phyloP scores from a whole-genome alignment of 345 rosid species.

The Populus tremula region DNA sequence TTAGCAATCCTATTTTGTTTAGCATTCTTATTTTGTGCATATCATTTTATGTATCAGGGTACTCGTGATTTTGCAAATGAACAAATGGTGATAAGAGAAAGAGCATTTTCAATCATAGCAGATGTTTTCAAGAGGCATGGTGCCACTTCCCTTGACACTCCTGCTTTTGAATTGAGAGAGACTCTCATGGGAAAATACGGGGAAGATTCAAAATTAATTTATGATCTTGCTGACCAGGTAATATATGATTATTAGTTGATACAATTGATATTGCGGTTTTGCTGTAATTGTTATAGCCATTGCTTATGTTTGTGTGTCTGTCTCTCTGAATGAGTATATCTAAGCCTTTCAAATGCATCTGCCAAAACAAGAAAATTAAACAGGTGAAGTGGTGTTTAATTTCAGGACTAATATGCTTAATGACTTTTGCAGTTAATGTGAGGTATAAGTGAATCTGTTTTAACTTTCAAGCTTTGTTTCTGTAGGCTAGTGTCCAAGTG shows the following conservation, averaged over 20 bases:
- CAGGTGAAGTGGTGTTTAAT: background rate
- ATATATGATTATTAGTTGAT: slow-evolving; percentile 8
- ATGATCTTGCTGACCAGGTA: slow-evolving; percentile 97
- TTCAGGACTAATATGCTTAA: background rate
- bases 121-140: slow-evolving; percentile 86
- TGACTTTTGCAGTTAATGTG: too few species aligned
- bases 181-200: slow-evolving; percentile 91
- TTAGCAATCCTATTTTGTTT: background rate
- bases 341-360: background rate
- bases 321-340: background rate
- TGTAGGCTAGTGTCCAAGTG: background rate
- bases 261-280: background rate
- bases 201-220: slow-evolving; percentile 91
- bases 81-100: slow-evolving; percentile 78
- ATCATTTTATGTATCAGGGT: slow-evolving; percentile 46
- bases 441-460: background rate
- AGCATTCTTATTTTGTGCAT: slow-evolving; percentile 4
- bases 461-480: background rate
- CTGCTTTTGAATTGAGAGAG: slow-evolving; percentile 93
- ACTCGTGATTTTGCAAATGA: slow-evolving; percentile 90
- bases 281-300: background rate
- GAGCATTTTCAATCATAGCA: slow-evolving; percentile 69
- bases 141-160: slow-evolving; percentile 90
- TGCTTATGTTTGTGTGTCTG: background rate
- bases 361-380: background rate